phyloP scores from a whole-genome alignment of 495 filamentous ascomycete species.

The Podospora pseudopauciseta region DNA sequence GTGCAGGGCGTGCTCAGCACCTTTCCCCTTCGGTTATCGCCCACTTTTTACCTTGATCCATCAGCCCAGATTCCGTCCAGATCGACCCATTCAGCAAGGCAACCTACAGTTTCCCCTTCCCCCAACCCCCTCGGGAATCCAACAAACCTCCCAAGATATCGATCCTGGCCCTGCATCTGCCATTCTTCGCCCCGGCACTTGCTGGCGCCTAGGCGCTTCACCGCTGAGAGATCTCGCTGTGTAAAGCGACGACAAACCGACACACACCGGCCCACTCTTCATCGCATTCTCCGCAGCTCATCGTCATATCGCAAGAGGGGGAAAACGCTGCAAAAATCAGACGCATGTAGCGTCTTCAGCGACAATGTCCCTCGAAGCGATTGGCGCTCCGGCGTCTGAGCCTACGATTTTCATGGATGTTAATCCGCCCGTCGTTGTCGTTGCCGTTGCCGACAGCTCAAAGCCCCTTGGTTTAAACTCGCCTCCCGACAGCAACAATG shows the following conservation, averaged over 20 bases:
- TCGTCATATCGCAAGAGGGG: constrained; percentile 5
- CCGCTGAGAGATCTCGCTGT: constrained; percentile 8
- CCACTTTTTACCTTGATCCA: constrained; percentile 24
- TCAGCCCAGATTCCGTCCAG: constrained; percentile 34
- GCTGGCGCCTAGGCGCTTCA: constrained; percentile 17
- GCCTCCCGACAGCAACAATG: constrained; percentile 50
- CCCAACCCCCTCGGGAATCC: constrained; percentile 21
- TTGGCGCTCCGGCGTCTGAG: constrained; percentile 37
- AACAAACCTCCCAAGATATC: constrained; percentile 20
- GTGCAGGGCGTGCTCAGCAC: constrained; percentile 14
- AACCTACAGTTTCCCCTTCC: constrained; percentile 20
- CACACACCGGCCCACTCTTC: not conserved
- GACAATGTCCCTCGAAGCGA: constrained; percentile 41
- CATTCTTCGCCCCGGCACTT: constrained; percentile 21
- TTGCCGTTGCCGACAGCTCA: constrained; percentile 7
- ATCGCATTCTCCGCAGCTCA: constrained; percentile 16
- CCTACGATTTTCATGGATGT: constrained; percentile 26
- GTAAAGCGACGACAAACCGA: constrained; percentile 3
- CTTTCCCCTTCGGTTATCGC: constrained; percentile 23
- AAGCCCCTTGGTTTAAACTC: constrained; percentile 47
- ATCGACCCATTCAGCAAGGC: constrained; percentile 33
- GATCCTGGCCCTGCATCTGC: constrained; percentile 22
- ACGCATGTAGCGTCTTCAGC: constrained; percentile 37
- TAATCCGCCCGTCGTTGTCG: constrained; percentile 14
- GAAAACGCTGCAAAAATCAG: constrained; percentile 15